Evolutionary conservation across 805 yeast genomes (phyloP), one percentile per base, ranked within the genome.

Genomic region (Myxozyma mucilagina): DNA sequence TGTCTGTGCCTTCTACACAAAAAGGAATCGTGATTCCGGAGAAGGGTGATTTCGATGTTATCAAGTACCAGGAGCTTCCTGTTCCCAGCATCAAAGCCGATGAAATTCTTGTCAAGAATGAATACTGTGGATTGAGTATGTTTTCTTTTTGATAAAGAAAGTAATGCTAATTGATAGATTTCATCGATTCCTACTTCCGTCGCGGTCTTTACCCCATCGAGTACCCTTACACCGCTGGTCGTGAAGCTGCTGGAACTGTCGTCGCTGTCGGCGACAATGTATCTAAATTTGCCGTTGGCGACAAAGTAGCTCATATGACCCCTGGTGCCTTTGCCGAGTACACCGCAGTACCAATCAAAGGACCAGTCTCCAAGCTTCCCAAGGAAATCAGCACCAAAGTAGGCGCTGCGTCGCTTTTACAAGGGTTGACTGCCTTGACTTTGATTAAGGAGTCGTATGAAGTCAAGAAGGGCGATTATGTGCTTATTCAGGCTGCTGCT

Each of bases 401-500:
- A 24, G 85, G 81, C 68, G 92, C 88, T 13, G 89, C 87, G 2
- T 70, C 83, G 1, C 69, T 85, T 48, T 66, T 89, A 36, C 93
- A 89, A 73, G 94, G 90, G 1, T 76, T 91, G 64, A 92, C 97
- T 6, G 94, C 93, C 1, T 74, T 87, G 68, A 82, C 93, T 0
- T 84, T 92, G 61, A 75, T 84, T 50, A 75, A 79, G 41, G 90
- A 88, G 64, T 82, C 94, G 1, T 84, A 88, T 70, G 69, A 79
- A 1, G 87, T 89, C 43, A 72, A 89, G 68, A 77, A 81, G 71
- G 92, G 84, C 56, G 97, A 93, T 60, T 80, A 75, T 67, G 81
- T 88, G 47, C 78, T 92, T 50, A 85, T 90, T 31, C 90, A 91
- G 77, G 97, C 97, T 3, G 97, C 97, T 7, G 97, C 97, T 2